Evolutionary conservation across 1,139 yeast species (phyloP), one percentile per base, ranked within the genome.

Genomic region (Candida sanyaensis): DNA sequence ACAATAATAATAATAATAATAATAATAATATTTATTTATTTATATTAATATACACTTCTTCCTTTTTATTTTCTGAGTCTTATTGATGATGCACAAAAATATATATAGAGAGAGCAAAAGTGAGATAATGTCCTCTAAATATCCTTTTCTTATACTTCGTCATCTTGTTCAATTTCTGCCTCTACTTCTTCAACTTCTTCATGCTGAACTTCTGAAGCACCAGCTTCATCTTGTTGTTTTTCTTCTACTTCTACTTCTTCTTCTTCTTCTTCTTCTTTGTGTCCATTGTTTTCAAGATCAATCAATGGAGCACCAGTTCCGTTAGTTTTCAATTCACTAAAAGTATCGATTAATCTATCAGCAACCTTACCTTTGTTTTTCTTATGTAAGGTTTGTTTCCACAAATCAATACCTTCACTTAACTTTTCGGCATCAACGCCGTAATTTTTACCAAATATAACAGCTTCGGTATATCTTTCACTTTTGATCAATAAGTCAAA

Each of bases 391-490:
- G 75, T 67, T 10, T 72, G 65, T 66, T 87, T 88, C 97, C 98
- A 92, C 49, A 71, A 65, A 29, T 71, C 69, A 42, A 88, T 78
- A 30, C 82, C 69, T 31, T 72, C 71, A 23, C 30, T 30, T 72
- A 67, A 36, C 41, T 69, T 68, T 4, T 55, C 59, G 10, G 59
- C 57, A 24, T 69, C 64, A 36, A 79, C 77, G 34, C 87, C 86
- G 63, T 90, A 93, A 44, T 95, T 86, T 44, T 81, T 75, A 34
- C 88, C 90, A 56, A 93, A 80, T 51, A 93, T 66, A 3, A 97
- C 81, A 28, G 97, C 97, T 67, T 93, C 99, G 3, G 96, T 77
- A 52, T 74, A 77, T 64, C 96, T 81, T 45, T 82, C 89, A 51
- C 91, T 81, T 62, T 80, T 77, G 48, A 80, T 74, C 59, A 93